Evolutionary conservation across 345 rosid genomes (phyloP).

Genomic region (Odontarrhena argentea): DNA sequence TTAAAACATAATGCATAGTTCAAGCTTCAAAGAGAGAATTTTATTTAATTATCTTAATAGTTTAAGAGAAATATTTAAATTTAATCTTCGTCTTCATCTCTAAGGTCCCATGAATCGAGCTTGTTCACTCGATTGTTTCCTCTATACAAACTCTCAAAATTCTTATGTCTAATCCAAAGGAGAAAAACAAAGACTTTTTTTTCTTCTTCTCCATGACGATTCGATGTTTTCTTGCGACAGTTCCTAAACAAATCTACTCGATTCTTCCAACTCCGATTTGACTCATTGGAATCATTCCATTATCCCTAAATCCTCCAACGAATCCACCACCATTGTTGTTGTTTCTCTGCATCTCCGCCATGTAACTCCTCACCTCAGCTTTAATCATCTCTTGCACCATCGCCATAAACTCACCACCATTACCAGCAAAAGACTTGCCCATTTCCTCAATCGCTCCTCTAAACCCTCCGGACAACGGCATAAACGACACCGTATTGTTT

Average conservation of each 20-base stretch:
- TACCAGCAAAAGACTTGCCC: constrained; percentile 15
- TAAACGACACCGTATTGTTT: constrained; percentile 21
- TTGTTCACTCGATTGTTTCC: constrained; percentile 18
- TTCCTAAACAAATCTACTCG: constrained; percentile 41
- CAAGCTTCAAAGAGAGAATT: not conserved
- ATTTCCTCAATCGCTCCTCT: constrained; percentile 24
- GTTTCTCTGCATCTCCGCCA: constrained; percentile 55
- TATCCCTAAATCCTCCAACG: constrained; percentile 57
- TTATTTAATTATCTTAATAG: constrained; percentile 8
- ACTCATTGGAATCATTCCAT: constrained; percentile 43
- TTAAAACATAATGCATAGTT: not conserved
- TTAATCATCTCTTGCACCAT: constrained; percentile 89
- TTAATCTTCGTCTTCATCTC: constrained; percentile 12
- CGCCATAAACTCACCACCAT: constrained; percentile 59
- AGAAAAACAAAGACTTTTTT: constrained; percentile 10
- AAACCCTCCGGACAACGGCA: constrained; percentile 19
- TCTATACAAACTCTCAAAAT: constrained; percentile 23
- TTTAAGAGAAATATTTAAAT: not conserved
- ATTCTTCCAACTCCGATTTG: constrained; percentile 60
- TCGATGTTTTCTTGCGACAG: not conserved
- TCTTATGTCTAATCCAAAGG: constrained; percentile 26
- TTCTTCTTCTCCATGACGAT: constrained; percentile 3
- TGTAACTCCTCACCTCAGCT: constrained; percentile 78
- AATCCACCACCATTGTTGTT: constrained; percentile 28
- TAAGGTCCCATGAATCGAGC: constrained; percentile 16